Evolutionary conservation across 306 rosid species (phyloP), one percentile per base, ranked within the genome.

Genomic region (Benincasa hispida): DNA sequence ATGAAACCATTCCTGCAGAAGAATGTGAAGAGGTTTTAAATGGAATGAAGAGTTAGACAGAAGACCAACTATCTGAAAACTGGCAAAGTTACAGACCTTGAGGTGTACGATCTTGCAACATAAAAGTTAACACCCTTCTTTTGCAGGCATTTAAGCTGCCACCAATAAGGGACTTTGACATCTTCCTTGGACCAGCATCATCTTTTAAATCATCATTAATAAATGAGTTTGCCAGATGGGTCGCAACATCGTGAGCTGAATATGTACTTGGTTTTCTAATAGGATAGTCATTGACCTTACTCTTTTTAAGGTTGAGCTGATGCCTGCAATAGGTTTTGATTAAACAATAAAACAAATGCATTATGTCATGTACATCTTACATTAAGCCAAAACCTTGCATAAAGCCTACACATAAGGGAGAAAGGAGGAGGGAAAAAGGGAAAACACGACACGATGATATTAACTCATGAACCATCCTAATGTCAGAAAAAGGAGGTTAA

Each of bases 131-230:
- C 69, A 85, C 76, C 85, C 93, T 89, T 79, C 85, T 87, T 89
- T 95, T 95, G 87, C 87, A 85, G 70, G 70, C 70, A 68, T 95
- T 95, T 87, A 90, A 85, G 86, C 86, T 90, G 61, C 99, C 99
- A 78, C 98, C 98, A 39, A 60, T 66, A 19, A 92, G 89, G 2
- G 99, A 90, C 90, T 86, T 90, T 55, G 99, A 90, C 83, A 92
- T 82, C 63, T 88, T 76, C 76, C 62, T 83, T 57, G 79, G 45
- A 80, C 75, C 39, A 30, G 77, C 6, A 21, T 92, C 96, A n/a
- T 94, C 99, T 81, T 81, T 84, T 65, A 81, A 72, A 51, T 82
- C 98, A 48, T 95, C 97, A n/a, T 61, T 83, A 73, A 24, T 86
- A 22, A 56, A 78, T 72, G 77, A 80, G 82, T 73, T 85, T n/a